Conservation (phyloP, 2,329 filamentous ascomycete genomes). For the Colletotrichum musicola region DNA sequence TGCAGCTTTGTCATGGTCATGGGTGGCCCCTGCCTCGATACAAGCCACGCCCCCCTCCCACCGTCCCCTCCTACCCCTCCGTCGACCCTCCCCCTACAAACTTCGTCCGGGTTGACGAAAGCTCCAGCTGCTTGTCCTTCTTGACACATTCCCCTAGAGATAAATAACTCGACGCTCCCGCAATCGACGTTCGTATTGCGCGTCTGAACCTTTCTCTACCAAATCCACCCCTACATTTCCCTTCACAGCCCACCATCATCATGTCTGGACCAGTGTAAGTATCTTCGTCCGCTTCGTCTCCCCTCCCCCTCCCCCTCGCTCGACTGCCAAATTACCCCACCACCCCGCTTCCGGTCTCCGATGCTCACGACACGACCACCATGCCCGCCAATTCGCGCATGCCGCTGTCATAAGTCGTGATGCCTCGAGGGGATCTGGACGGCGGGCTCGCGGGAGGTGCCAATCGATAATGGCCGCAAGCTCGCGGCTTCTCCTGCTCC, state of each 20-base stretch:
- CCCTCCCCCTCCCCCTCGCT: slow-evolving; percentile 22
- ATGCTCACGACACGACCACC: slow-evolving; percentile 41
- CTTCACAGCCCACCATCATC: slow-evolving; percentile 49
- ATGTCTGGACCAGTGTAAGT: slow-evolving; percentile 80
- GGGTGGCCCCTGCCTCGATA: slow-evolving; percentile 35
- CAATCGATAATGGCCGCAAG: slow-evolving; percentile 18
- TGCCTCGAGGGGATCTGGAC: neutral
- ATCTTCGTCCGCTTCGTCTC: slow-evolving; percentile 42
- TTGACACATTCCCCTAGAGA: slow-evolving; percentile 38
- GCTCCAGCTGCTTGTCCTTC: slow-evolving; percentile 37
- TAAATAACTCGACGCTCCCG: slow-evolving; percentile 41
- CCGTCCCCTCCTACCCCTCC: slow-evolving; percentile 36
- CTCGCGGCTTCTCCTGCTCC: slow-evolving; percentile 7
- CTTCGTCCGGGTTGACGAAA: slow-evolving; percentile 39
- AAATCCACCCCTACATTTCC: slow-evolving; percentile 23
- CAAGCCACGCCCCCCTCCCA: slow-evolving; percentile 33
- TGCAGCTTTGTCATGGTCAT: slow-evolving; percentile 32
- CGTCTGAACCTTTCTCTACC: slow-evolving; percentile 31
- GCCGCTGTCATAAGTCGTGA: slow-evolving; percentile 29
- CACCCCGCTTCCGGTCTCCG: slow-evolving; percentile 52
- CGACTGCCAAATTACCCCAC: slow-evolving; percentile 50
- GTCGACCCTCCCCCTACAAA: slow-evolving; percentile 39
- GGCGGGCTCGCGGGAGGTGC: slow-evolving; percentile 23
- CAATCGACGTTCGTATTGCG: slow-evolving; percentile 25
- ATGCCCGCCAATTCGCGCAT: slow-evolving; percentile 51